Evolutionary conservation across 2,329 filamentous ascomycete genomes (phyloP).

Genomic region (Ophiobolus disseminans): DNA sequence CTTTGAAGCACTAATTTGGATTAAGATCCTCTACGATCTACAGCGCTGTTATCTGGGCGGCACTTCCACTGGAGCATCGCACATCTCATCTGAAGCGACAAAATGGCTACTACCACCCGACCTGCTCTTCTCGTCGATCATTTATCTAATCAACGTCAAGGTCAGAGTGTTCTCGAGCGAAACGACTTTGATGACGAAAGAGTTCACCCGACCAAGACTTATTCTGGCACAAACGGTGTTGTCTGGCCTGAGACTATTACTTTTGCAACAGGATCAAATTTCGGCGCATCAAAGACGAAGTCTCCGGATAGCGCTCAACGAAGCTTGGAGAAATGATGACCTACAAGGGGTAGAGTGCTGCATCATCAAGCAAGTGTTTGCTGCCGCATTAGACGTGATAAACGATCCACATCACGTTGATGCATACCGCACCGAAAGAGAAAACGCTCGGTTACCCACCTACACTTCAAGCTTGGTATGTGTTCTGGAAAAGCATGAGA

Average conservation of each 20-base stretch:
- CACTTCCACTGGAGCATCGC: constrained; percentile 27
- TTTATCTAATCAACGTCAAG: constrained; percentile 46
- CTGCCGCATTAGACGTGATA: constrained; percentile 36
- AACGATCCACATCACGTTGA: constrained; percentile 20
- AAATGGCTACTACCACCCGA: constrained; percentile 42
- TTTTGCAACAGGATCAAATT: constrained; percentile 39
- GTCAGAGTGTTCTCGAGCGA: constrained; percentile 38
- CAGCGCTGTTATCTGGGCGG: constrained; percentile 46
- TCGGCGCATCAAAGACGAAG: constrained; percentile 34
- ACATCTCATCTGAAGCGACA: constrained; percentile 39
- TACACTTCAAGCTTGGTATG: constrained; percentile 41
- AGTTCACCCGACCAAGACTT: constrained; percentile 27
- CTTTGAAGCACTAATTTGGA: constrained; percentile 43
- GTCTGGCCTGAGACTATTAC: constrained; percentile 44
- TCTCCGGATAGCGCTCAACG: constrained; percentile 40
- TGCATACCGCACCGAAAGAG: constrained; percentile 26
- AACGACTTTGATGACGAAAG: constrained; percentile 30
- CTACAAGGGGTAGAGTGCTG: constrained; percentile 41
- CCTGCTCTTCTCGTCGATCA: constrained; percentile 42
- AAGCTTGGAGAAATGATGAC: constrained; percentile 44
- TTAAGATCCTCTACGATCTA: constrained; percentile 47
- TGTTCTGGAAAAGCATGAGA: neutral
- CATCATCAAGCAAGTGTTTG: constrained; percentile 41
- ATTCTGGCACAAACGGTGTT: constrained; percentile 36
- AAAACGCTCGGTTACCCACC: constrained; percentile 33